Evolutionary conservation across 805 yeast species (phyloP).

Genomic region (Kuraishia piskuri): DNA sequence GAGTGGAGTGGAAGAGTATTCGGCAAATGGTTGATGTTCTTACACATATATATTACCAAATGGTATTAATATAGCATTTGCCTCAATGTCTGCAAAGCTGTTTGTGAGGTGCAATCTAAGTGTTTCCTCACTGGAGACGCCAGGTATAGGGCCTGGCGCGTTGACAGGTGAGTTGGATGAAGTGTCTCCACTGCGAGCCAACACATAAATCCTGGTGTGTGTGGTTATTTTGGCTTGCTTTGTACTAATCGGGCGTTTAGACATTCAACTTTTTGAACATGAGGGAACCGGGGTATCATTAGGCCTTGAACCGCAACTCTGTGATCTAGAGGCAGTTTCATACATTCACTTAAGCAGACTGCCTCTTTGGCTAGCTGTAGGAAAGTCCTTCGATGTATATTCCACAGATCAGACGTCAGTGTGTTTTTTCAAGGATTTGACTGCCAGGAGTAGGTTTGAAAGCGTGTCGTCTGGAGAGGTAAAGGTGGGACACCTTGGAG

Average conservation of each 20-base stretch:
- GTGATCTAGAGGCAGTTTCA: neutral
- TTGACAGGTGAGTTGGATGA: neutral
- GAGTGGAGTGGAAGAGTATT: too few relatives aligned
- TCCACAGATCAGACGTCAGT: neutral
- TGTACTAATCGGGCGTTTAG: neutral
- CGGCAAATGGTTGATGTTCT: neutral
- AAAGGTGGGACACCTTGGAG: neutral
- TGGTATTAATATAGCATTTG: neutral
- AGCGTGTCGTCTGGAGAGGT: neutral
- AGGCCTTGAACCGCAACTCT: neutral
- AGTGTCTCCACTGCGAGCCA: too few relatives aligned
- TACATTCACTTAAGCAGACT: neutral
- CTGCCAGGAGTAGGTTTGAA: neutral
- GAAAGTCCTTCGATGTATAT: neutral
- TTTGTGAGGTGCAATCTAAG: neutral
- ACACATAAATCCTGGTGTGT: too few relatives aligned
- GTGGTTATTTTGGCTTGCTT: neutral
- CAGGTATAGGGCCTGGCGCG: neutral
- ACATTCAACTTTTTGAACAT: neutral
- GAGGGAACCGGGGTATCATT: neutral
- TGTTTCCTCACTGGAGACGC: neutral
- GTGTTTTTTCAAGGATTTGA: neutral
- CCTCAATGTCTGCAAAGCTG: neutral
- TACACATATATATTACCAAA: neutral
- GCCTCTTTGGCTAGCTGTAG: neutral